phyloP scores from a whole-genome alignment of 1,284 basidiomycete species.

The Heterobasidion annosum region DNA sequence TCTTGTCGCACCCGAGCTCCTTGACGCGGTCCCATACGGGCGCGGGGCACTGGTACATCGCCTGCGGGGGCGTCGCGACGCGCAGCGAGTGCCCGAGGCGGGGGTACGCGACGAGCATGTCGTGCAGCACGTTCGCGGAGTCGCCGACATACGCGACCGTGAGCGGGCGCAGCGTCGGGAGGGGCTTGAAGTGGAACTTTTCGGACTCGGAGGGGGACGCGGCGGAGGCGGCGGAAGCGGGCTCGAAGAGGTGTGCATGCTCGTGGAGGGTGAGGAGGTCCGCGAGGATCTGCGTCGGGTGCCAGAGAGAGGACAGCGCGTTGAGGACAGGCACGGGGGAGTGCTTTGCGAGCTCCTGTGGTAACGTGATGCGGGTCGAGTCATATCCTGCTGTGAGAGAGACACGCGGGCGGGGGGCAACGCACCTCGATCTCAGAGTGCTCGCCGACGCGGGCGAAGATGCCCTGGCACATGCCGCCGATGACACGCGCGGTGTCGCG shows the following conservation, averaged over 20 bases:
- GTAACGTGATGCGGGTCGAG: neutral
- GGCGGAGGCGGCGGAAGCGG: neutral
- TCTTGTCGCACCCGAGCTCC: constrained; percentile 54
- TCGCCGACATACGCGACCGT: constrained; percentile 95
- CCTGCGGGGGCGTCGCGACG: constrained; percentile 67
- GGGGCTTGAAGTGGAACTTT: constrained; percentile 12
- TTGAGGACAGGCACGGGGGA: constrained; percentile 93
- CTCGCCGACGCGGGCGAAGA: constrained; percentile 92
- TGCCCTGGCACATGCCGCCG: constrained; percentile 92
- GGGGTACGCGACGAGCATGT: constrained; percentile 94
- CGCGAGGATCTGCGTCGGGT: constrained; percentile 93
- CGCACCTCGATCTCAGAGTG: constrained; percentile 89
- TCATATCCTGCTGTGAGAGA: neutral
- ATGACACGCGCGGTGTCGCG: constrained; percentile 85
- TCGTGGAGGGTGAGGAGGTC: constrained; percentile 91
- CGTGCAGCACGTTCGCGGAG: constrained; percentile 93
- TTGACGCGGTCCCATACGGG: constrained; percentile 76
- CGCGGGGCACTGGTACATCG: constrained; percentile 63
- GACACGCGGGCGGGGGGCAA: neutral
- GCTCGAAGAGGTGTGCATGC: constrained; percentile 43
- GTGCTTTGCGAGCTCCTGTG: constrained; percentile 79
- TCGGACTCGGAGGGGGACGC: neutral
- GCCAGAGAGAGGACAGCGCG: constrained; percentile 92
- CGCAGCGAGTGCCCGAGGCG: constrained; percentile 84
- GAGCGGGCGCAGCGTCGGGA: constrained; percentile 49